Percentiles rank a stretch among this genome's conserved stretches.
Conservation (phyloP, 495 filamentous ascomycete genomes). For the Xylaria acuta region DNA sequence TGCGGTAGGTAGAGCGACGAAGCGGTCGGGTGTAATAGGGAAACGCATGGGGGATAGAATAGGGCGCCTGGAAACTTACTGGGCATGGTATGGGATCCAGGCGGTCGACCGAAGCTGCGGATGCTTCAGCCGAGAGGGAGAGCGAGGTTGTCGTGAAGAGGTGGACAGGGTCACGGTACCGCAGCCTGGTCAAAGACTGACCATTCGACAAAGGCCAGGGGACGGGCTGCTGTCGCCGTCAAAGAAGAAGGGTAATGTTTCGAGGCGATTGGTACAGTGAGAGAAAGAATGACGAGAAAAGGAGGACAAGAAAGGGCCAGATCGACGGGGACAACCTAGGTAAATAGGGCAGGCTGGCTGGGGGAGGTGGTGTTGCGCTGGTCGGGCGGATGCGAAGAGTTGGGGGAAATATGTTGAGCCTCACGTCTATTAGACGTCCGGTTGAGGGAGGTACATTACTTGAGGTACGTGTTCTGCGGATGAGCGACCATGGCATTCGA, state of each 20-base stretch:
- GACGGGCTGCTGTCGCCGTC: background rate
- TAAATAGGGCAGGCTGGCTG: background rate
- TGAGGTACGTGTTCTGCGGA: background rate
- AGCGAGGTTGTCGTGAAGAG: constrained; percentile 3
- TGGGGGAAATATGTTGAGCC: constrained; percentile 24
- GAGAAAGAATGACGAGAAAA: constrained; percentile 13
- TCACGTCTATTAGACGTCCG: constrained; percentile 3
- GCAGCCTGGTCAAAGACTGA: constrained; percentile 14
- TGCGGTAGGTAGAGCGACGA: background rate
- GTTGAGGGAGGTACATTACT: too few relatives aligned
- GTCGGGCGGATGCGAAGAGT: constrained; percentile 12
- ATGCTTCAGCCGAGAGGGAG: constrained; percentile 15
- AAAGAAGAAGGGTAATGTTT: background rate
- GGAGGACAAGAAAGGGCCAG: background rate
- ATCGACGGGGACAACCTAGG: background rate
- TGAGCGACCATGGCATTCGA: constrained; percentile 2
- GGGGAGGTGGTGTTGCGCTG: constrained; percentile 5
- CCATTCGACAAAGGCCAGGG: constrained; percentile 17
- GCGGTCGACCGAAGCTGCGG: constrained; percentile 13
- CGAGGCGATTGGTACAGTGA: background rate
- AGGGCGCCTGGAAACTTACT: constrained; percentile 22
- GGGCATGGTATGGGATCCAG: constrained; percentile 18
- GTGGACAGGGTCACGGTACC: background rate
- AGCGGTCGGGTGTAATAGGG: background rate
- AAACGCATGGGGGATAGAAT: background rate